Conservation (phyloP, 169 alveolate genomes). For the Eimeria sp. region DNA sequence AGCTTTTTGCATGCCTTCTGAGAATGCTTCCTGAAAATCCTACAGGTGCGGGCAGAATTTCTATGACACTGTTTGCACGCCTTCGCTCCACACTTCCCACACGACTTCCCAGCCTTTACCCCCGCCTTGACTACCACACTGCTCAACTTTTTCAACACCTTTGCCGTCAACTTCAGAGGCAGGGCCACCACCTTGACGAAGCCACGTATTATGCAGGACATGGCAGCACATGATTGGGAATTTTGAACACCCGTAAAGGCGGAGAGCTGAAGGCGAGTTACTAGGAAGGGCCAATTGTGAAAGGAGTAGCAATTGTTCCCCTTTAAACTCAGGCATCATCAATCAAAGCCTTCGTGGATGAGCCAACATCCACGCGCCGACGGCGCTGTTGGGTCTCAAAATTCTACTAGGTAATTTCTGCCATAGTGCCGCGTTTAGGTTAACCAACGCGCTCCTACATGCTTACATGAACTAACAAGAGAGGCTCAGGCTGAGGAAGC, state of each 20-base stretch:
- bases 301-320: not conserved
- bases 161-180: not conserved
- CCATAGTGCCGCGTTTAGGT: not conserved
- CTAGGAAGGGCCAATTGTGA: not conserved
- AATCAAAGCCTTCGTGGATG: not conserved
- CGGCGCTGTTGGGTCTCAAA: not conserved
- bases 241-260: not conserved
- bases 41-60: not conserved
- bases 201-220: constrained; percentile 21
- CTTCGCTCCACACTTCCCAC: constrained; percentile 27
- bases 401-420: not conserved
- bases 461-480: not conserved
- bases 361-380: not conserved
- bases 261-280: not conserved
- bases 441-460: not conserved
- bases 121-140: not conserved
- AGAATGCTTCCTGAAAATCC: not conserved
- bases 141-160: not conserved
- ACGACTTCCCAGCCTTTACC: not conserved
- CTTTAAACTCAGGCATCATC: not conserved
- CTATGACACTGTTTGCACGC: constrained; percentile 5
- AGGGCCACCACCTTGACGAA: constrained; percentile 38
- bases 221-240: not conserved
- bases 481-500: not conserved
- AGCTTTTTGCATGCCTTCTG: not conserved